Base-by-base conservation (phyloP, 331 rosid species). In the Erythrophleum ivorense region DNA sequence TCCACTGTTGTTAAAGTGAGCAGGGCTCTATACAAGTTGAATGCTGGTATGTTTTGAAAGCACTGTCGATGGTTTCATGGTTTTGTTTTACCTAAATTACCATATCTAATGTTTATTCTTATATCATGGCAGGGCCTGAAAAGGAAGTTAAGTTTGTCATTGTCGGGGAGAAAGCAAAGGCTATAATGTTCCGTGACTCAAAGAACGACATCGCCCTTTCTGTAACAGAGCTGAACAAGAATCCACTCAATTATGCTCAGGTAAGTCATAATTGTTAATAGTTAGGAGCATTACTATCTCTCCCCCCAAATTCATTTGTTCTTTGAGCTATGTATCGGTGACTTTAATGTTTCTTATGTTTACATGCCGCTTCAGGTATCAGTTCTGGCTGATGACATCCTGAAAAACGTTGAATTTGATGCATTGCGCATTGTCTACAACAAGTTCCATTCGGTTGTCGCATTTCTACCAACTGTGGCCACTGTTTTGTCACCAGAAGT, bases 91-190 rank as follows among this genome's bases (percentile, higher is more conserved):
- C n/a, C n/a, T n/a, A n/a, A n/a, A n/a, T n/a, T n/a, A n/a, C n/a
- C n/a, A n/a, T n/a, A n/a, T n/a, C n/a, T n/a, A n/a, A n/a, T n/a
- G n/a, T n/a, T n/a, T n/a, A n/a, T n/a, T n/a, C n/a, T 43, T 76
- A 45, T 53, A 75, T 65, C 66, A 43, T 36, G 67, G 7, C 49
- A 92, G 98, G 98, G 66, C 94, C 97, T 73, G 97, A 92, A 18
- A 91, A 88, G 65, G 90, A 88, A 85, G 59, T 89, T 36, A 92
- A 90, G 55, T 94, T 92, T 73, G 97, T 90, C 63, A 36, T 94
- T 75, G 78, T 94, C 92, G 98, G 97, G 64, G 98, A 94, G 83
- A 94, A 94, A 77, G 97, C 97, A 15, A 94, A 92, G 84, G 98
- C 92, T 43, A 97, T 91, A 59, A 58, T 94, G 87, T 9, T 91